phyloP scores from a whole-genome alignment of 805 yeast genomes.

The Candida multigemmis region DNA sequence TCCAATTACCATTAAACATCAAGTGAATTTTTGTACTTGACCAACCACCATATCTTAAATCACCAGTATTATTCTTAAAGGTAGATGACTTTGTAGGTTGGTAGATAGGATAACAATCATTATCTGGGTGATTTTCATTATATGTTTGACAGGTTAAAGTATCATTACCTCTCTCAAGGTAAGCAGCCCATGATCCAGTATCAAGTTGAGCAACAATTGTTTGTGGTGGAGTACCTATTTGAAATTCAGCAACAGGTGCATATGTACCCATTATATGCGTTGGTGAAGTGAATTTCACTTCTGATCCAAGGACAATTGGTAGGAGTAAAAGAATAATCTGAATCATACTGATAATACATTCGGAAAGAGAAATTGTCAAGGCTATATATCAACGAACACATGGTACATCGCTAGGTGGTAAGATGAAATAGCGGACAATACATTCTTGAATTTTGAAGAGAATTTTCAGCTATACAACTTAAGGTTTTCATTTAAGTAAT shows the following conservation, averaged over 20 bases:
- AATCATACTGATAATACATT: too few species aligned
- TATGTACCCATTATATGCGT: neutral
- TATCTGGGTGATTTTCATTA: too few species aligned
- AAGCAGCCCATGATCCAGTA: constrained; percentile 47
- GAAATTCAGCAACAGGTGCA: constrained; percentile 8
- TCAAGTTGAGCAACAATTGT: constrained; percentile 52
- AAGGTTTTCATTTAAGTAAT: too few species aligned
- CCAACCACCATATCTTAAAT: neutral
- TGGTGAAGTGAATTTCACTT: constrained; percentile 1
- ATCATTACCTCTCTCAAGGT: neutral
- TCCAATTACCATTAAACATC: constrained; percentile 12
- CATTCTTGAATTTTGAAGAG: too few species aligned
- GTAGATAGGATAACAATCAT: too few species aligned
- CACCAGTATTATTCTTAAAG: neutral
- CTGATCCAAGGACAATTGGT: too few species aligned
- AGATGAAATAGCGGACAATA: too few species aligned
- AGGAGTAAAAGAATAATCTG: too few species aligned
- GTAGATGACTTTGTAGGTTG: constrained; percentile 1
- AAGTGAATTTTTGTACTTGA: constrained; percentile 51
- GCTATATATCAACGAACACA: too few species aligned
- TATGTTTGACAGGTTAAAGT: neutral
- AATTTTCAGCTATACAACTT: too few species aligned
- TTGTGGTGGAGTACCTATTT: constrained; percentile 52
- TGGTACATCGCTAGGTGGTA: too few species aligned
- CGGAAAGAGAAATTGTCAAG: too few species aligned